Conservation (phyloP, 257 asterid species). For the Solanum chmielewskii region DNA sequence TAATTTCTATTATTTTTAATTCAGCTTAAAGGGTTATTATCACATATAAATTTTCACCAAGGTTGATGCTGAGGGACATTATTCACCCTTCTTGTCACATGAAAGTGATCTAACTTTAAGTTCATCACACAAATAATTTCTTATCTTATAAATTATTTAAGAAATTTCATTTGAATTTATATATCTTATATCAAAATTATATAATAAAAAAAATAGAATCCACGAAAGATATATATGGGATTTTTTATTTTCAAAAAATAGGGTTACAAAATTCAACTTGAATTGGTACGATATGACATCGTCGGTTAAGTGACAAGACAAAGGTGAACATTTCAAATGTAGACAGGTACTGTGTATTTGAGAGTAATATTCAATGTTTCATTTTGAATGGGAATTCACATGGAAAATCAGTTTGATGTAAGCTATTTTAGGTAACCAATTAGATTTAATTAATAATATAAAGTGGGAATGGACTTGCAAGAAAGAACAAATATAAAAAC, state of each 20-base stretch:
- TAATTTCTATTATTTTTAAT: no score
- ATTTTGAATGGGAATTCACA: constrained; percentile 1
- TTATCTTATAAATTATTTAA: neutral
- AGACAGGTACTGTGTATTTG: neutral
- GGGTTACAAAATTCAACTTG: neutral
- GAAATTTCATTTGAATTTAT: neutral
- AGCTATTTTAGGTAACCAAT: neutral
- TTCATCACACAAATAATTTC: no score
- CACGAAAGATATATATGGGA: neutral
- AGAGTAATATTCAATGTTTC: neutral
- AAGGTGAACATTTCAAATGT: neutral
- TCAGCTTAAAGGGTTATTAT: neutral
- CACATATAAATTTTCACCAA: neutral
- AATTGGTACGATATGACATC: neutral
- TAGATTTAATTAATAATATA: neutral
- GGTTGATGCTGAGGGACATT: neutral
- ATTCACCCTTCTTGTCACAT: neutral
- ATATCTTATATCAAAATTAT: neutral
- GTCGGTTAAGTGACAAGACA: neutral
- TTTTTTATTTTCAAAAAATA: neutral
- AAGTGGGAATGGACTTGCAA: neutral
- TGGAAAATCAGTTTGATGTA: neutral
- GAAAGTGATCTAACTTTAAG: neutral
- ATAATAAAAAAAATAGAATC: neutral
- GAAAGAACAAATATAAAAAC: neutral